Conservation (phyloP, 805 yeast species). For the Zygosaccharomyces bisporus region DNA sequence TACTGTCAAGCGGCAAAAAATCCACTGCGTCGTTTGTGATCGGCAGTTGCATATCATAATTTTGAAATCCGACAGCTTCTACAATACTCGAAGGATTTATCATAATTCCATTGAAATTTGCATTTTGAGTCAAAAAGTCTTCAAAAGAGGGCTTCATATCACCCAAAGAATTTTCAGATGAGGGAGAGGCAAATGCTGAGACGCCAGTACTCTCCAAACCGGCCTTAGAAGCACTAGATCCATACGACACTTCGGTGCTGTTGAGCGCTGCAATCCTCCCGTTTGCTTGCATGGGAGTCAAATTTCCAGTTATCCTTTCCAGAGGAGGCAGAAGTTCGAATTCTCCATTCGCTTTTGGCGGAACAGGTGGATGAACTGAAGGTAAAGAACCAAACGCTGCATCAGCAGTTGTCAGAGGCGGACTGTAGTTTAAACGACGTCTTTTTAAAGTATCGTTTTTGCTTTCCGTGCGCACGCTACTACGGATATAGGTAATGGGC, state of each 20-base stretch:
- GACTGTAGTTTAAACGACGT: slow-evolving; percentile 18
- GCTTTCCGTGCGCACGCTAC: slow-evolving; percentile 28
- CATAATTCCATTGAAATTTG: slow-evolving; percentile 32
- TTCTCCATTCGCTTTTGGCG: slow-evolving; percentile 12
- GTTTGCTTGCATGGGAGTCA: slow-evolving; percentile 11
- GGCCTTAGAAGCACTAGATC: neutral
- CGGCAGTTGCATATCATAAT: slow-evolving; percentile 16
- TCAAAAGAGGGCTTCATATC: slow-evolving; percentile 34
- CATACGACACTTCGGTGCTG: neutral
- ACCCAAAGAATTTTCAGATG: slow-evolving; percentile 23
- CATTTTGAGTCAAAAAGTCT: slow-evolving; percentile 34
- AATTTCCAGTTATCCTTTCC: slow-evolving; percentile 18
- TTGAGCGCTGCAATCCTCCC: neutral
- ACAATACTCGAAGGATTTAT: slow-evolving; percentile 32
- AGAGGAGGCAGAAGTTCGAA: slow-evolving; percentile 16
- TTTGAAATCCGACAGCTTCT: slow-evolving; percentile 33
- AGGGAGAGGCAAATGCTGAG: slow-evolving; percentile 19
- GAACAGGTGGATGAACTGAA: slow-evolving; percentile 13
- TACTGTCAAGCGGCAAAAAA: slow-evolving; percentile 28
- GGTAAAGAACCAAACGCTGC: slow-evolving; percentile 16
- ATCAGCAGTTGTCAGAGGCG: slow-evolving; percentile 10
- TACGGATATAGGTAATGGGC: slow-evolving; percentile 35
- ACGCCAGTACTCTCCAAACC: slow-evolving; percentile 8
- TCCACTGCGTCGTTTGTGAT: slow-evolving; percentile 24
- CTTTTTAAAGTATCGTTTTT: slow-evolving; percentile 25